Evolutionary conservation across 2,329 filamentous ascomycete species (phyloP).

Genomic region (Sporothrix luriei): DNA sequence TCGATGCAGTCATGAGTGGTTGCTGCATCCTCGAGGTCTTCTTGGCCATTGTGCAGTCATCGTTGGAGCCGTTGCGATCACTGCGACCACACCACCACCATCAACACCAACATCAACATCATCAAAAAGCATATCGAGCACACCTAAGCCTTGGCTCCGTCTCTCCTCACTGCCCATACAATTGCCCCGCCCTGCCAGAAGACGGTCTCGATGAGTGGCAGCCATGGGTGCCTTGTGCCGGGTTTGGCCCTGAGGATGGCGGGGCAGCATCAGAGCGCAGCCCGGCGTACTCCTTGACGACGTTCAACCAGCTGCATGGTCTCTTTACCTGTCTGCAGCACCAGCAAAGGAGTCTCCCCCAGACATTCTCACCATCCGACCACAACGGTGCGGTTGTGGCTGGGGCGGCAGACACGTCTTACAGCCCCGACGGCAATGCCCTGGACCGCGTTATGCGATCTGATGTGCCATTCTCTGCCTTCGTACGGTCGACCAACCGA

Average conservation of each 20-base stretch:
- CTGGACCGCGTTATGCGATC: constrained; percentile 14
- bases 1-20: constrained; percentile 49
- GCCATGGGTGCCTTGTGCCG: constrained; percentile 62
- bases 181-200: constrained; percentile 47
- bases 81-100: background rate
- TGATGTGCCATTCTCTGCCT: constrained; percentile 15
- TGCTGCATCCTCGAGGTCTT: constrained; percentile 66
- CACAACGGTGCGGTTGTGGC: background rate
- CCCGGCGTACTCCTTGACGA: constrained; percentile 46
- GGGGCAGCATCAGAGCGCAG: constrained; percentile 36
- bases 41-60: constrained; percentile 44
- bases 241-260: constrained; percentile 40
- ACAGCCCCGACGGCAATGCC: background rate
- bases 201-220: constrained; percentile 75
- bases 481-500: background rate
- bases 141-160: background rate
- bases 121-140: background rate
- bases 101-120: background rate
- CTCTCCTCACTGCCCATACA: background rate
- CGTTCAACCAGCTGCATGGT: constrained; percentile 49
- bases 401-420: background rate
- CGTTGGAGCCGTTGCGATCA: background rate
- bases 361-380: background rate
- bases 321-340: constrained; percentile 40
- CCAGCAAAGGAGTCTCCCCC: background rate